A percentile compares a stretch with the other conserved stretches of the same genome.
phyloP scores from a whole-genome alignment of 495 filamentous ascomycete species.

The Tuber umbilicatum region DNA sequence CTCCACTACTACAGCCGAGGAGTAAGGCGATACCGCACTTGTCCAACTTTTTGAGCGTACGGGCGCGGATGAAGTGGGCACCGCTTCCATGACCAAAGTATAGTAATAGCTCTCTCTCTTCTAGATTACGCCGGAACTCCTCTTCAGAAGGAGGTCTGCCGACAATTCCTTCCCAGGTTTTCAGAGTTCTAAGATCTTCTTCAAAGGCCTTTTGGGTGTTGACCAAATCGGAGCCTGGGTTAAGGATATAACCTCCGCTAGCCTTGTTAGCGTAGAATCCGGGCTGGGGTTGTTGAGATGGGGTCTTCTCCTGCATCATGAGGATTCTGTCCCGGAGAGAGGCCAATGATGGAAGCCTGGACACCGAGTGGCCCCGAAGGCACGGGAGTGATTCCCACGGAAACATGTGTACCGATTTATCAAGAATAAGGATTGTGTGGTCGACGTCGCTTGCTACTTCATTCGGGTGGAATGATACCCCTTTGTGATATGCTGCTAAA shows the following conservation, averaged over 20 bases:
- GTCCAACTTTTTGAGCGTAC: constrained; percentile 69
- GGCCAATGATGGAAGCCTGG: constrained; percentile 73
- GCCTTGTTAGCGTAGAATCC: constrained; percentile 53
- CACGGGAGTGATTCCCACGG: constrained; percentile 95
- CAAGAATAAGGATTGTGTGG: constrained; percentile 87
- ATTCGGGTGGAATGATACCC: constrained; percentile 42
- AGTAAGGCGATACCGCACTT: constrained; percentile 74
- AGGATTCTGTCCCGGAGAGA: constrained; percentile 66
- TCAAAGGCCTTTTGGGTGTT: constrained; percentile 73
- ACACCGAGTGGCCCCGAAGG: constrained; percentile 69
- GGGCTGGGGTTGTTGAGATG: constrained; percentile 27
- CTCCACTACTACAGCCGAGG: constrained; percentile 83
- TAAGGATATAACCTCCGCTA: constrained; percentile 77
- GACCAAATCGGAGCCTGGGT: constrained; percentile 72
- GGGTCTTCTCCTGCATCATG: constrained; percentile 45
- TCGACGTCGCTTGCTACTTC: constrained; percentile 43
- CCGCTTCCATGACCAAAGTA: constrained; percentile 97
- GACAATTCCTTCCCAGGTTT: constrained; percentile 59
- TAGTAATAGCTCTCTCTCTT: constrained; percentile 60
- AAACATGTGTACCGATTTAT: constrained; percentile 80
- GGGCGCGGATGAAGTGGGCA: constrained; percentile 81
- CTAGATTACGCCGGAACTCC: constrained; percentile 61
- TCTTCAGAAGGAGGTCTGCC: constrained; percentile 64
- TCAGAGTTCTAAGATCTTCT: constrained; percentile 50
- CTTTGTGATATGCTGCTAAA: constrained; percentile 67